Base-by-base conservation (phyloP, 208 protist genomes). In the Acanthamoeba quina region DNA sequence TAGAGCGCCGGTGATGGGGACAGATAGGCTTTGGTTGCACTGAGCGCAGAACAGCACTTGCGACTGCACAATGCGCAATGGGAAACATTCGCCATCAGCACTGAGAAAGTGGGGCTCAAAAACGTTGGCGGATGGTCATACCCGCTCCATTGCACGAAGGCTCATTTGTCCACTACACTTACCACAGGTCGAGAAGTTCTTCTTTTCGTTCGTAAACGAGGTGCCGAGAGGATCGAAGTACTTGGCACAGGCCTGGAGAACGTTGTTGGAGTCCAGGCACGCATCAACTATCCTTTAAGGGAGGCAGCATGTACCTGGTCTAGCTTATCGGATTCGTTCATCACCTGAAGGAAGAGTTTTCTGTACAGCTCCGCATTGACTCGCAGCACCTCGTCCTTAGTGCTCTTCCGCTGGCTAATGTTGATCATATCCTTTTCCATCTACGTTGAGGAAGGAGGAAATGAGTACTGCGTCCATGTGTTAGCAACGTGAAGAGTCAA, bases 381-480 rank as follows among this genome's bases (percentile, higher is more conserved):
- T 17, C 60, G 29, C 41, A 92, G 29, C 60, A 92, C 88, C n/a
- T 92, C 88, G 0, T 31, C 88, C 44, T 92, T 92, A 1, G 37
- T 72, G 5, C 26, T 76, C 44, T 29, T 26, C 24, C 37, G 26
- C 44, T 92, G 88, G 37, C 66, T 80, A 21, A 92, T 92, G 21
- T 68, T 76, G 24, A 44, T 76, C 88, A 92, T 92, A 17, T 92
- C 88, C 37, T 76, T 54, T 41, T 92, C 88, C 88, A 92, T 92
- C 88, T 92, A 24, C n/a, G 5, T 5, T 7, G 10, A 6, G 7
- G 44, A 24, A 44, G 10, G 29, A 19, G 47, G 21, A n/a, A 41
- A 41, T 41, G 37, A 41, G 37, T 41, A 41, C 37, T 41, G 37
- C 37, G 37, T 41, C 5, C 21, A 58, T 24, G 31, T 90, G 31